These are phyloP conservation scores for Marasmius fiardii DNA, from an alignment of 1,284 basidiomycete species.

Conservation along the genomic window DNA sequence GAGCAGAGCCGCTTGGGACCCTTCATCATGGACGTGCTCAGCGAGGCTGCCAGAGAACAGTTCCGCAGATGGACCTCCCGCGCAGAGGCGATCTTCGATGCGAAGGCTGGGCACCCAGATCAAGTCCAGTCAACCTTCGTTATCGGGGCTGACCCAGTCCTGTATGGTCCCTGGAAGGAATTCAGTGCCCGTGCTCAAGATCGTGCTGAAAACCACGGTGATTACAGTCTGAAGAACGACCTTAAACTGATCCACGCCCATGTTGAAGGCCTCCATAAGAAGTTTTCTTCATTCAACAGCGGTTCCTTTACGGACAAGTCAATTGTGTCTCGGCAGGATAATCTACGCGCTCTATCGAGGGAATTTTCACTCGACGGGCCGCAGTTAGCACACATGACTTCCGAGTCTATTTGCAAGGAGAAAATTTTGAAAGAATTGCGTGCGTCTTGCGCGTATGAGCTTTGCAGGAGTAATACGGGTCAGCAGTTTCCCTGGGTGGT, in stretches of 20 bases:
- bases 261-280: slow-evolving; percentile 23
- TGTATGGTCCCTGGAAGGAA: slow-evolving; percentile 27
- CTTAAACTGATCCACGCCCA: slow-evolving; percentile 24
- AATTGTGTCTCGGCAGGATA: slow-evolving; percentile 37
- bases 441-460: slow-evolving; percentile 11
- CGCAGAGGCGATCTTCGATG: neutral
- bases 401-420: slow-evolving; percentile 1
- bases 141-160: slow-evolving; percentile 23
- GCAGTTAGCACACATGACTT: neutral
- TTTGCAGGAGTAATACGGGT: neutral
- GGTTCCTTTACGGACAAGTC: slow-evolving; percentile 26
- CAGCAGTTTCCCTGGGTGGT: neutral
- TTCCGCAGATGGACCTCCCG: neutral
- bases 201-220: neutral
- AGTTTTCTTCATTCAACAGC: slow-evolving; percentile 3
- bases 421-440: slow-evolving; percentile 6
- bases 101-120: neutral
- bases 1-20: neutral
- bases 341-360: slow-evolving; percentile 31
- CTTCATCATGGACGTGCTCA: neutral
- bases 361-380: slow-evolving; percentile 25
- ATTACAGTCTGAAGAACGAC: slow-evolving; percentile 16
- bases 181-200: slow-evolving; percentile 16
- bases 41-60: neutral
- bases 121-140: neutral